phyloP scores from a whole-genome alignment of 345 rosid species.

The Schrenkiella parvula region DNA sequence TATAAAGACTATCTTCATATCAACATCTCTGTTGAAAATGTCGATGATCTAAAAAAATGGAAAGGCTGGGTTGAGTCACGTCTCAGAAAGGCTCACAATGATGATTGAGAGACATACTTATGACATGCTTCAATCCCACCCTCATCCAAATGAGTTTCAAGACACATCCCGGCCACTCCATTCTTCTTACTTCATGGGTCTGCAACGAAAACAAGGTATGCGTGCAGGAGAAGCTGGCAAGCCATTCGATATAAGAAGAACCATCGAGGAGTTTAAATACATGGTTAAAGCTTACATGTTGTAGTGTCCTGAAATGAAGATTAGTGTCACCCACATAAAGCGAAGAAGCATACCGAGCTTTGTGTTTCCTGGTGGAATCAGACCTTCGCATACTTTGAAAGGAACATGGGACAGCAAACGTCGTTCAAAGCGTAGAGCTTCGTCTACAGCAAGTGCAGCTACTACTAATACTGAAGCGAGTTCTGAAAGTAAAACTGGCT shows the following conservation, averaged over 20 bases:
- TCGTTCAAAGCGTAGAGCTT: constrained; percentile 42
- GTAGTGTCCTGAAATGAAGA: constrained; percentile 79
- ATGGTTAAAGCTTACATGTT: constrained; percentile 51
- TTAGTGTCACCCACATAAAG: constrained; percentile 62
- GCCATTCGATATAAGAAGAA: constrained; percentile 80
- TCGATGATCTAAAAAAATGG: constrained; percentile 79
- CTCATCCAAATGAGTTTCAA: constrained; percentile 75
- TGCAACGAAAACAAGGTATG: constrained; percentile 90
- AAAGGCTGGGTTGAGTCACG: constrained; percentile 99
- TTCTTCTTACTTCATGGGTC: constrained; percentile 83
- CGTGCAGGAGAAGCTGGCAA: constrained; percentile 54
- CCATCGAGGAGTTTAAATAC: constrained; percentile 79
- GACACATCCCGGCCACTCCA: constrained; percentile 65
- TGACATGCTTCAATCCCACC: constrained; percentile 90
- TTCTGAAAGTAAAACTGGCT: constrained; percentile 48
- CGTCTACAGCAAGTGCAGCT: constrained; percentile 40
- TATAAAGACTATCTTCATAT: constrained; percentile 90
- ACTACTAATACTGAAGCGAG: constrained; percentile 37
- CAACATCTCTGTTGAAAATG: constrained; percentile 70
- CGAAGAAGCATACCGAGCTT: constrained; percentile 69
- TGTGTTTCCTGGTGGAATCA: constrained; percentile 80
- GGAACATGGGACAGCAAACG: constrained; percentile 66
- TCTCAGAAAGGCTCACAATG: constrained; percentile 81
- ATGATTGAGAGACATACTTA: constrained; percentile 85
- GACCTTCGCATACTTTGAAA: constrained; percentile 60